Percentiles rank a stretch among this genome's conserved stretches.
These are phyloP conservation scores for Avena insularis DNA, from an alignment of 176 grass and related monocot species.

Conservation along the genomic window DNA sequence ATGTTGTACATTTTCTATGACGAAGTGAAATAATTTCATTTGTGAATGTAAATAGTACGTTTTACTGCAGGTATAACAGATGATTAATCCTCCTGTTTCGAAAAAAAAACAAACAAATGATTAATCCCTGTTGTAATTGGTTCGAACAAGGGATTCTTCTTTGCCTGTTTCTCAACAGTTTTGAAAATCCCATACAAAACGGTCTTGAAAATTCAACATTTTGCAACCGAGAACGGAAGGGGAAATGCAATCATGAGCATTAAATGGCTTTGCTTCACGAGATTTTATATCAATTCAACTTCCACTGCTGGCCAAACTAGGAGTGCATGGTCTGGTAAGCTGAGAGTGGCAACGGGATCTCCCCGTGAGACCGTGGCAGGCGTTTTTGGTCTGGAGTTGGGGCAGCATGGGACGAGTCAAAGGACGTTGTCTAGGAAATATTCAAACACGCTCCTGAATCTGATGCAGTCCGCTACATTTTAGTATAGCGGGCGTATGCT, in stretches of 20 bases:
- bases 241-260: neutral
- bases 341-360: neutral
- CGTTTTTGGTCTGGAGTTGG: neutral
- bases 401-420: neutral
- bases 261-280: neutral
- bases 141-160: neutral
- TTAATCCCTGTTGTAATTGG: too few relatives aligned
- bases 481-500: neutral
- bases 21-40: neutral
- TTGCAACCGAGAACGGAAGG: neutral
- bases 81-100: neutral
- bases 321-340: neutral
- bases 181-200: too few relatives aligned
- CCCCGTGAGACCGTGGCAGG: neutral
- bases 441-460: conserved; percentile 32
- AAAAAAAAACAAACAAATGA: too few relatives aligned
- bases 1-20: neutral
- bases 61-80: neutral
- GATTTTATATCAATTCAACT: neutral
- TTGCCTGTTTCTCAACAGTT: neutral
- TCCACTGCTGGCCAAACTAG: neutral
- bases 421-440: neutral
- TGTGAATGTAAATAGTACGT: neutral
- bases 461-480: neutral
- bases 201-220: neutral